Conservation (phyloP, 148 eudicot species). For the Vaccinium darrowii region DNA sequence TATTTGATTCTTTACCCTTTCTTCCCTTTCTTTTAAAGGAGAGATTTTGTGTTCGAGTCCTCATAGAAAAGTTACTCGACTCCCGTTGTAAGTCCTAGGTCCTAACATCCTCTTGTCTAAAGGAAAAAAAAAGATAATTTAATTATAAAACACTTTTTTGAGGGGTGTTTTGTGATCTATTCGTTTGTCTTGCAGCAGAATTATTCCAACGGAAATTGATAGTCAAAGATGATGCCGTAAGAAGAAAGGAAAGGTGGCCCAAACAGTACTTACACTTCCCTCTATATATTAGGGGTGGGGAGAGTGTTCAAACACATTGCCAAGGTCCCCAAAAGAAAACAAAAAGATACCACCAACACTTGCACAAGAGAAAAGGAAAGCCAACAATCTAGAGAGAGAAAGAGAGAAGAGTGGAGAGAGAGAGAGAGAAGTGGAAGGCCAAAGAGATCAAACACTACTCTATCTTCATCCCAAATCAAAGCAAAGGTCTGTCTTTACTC, state of each 20-base stretch:
- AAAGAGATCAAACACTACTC: background rate
- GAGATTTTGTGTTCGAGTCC: too few species aligned
- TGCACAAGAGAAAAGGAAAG: conserved; percentile 5
- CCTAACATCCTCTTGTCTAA: too few species aligned
- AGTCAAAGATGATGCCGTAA: conserved; percentile 38
- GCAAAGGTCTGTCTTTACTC: conserved; percentile 23
- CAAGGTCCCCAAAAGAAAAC: conserved; percentile 11
- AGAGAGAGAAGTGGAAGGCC: background rate
- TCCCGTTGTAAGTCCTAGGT: too few species aligned
- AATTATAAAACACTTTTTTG: background rate
- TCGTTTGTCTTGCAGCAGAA: background rate
- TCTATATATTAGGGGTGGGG: conserved; percentile 19
- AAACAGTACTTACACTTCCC: conserved; percentile 24
- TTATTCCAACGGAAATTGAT: background rate
- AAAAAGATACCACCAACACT: conserved; percentile 16
- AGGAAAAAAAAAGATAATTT: too few species aligned
- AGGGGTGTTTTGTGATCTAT: background rate
- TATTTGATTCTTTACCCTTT: too few species aligned
- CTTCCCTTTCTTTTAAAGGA: too few species aligned
- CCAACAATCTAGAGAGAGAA: conserved; percentile 16
- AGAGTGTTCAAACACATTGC: background rate
- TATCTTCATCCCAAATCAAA: conserved; percentile 18
- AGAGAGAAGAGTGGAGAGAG: conserved; percentile 21
- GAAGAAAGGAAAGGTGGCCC: conserved; percentile 39
- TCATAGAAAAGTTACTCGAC: too few species aligned